Percentiles rank a stretch among this genome's conserved stretches.
phyloP scores from a whole-genome alignment of 2,329 filamentous ascomycete species.

The Emergomyces pasteurianus region DNA sequence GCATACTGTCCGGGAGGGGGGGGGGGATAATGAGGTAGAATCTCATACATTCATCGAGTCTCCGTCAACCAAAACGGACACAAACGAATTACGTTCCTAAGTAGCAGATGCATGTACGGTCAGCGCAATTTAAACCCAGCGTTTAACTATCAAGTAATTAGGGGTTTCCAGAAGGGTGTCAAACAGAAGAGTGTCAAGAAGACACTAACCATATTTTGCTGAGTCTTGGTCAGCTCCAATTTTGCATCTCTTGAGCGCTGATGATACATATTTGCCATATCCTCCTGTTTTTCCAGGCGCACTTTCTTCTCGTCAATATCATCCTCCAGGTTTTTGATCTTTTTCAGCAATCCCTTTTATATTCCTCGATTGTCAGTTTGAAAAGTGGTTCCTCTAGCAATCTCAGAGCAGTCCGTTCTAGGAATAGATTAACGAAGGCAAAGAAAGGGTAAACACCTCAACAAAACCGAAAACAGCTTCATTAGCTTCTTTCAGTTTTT shows the following conservation, averaged over 20 bases:
- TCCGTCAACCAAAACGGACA: slow-evolving; percentile 28
- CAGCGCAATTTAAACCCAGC: not conserved
- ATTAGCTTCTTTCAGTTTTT: slow-evolving; percentile 1
- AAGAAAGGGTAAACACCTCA: not conserved
- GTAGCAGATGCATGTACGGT: not conserved
- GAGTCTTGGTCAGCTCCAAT: not conserved
- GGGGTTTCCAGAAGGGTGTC: no score
- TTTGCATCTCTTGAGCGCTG: not conserved
- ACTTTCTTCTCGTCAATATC: slow-evolving; percentile 1
- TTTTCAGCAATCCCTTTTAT: not conserved
- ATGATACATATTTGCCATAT: slow-evolving; percentile 2
- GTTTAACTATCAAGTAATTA: not conserved
- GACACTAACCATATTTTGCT: slow-evolving; percentile 1
- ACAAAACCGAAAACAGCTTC: not conserved
- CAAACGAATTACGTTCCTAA: slow-evolving; percentile 13
- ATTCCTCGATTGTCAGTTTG: not conserved
- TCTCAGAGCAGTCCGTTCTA: no score
- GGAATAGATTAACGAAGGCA: not conserved
- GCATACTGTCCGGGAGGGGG: not conserved
- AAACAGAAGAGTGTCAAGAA: not conserved
- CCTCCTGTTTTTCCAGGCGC: not conserved
- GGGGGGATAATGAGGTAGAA: not conserved
- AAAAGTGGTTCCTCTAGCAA: not conserved
- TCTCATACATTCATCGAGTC: slow-evolving; percentile 27
- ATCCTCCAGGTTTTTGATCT: not conserved